Percentiles rank a stretch among this genome's conserved stretches.
Evolutionary conservation across 1,284 basidiomycete genomes (phyloP).

Genomic region (Phaffia rhodozyma): DNA sequence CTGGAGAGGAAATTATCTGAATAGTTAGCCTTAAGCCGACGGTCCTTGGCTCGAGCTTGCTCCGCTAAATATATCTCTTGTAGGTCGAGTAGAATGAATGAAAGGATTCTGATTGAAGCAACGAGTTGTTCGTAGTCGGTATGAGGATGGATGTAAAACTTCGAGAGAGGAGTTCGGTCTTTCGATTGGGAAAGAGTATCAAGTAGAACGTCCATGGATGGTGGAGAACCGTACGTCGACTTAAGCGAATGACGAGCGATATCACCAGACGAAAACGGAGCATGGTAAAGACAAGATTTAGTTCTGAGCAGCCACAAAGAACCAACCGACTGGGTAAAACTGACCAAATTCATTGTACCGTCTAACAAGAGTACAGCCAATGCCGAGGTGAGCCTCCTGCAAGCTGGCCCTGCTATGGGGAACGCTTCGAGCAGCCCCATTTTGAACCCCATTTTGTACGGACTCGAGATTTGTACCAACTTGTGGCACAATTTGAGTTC

Average conservation of each 20-base stretch:
- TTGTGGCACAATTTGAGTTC: constrained; percentile 6
- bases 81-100: constrained; percentile 4
- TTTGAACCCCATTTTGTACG: constrained; percentile 6
- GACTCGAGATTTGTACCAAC: neutral
- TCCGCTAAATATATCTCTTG: neutral
- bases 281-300: neutral
- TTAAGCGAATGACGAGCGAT: neutral
- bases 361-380: neutral
- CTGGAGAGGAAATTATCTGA: too few relatives aligned
- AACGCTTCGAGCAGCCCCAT: constrained; percentile 3
- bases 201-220: neutral
- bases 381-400: neutral
- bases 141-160: neutral
- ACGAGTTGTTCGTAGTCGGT: constrained; percentile 10
- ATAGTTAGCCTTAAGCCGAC: too few relatives aligned
- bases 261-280: neutral
- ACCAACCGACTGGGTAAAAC: neutral
- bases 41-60: neutral
- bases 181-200: neutral
- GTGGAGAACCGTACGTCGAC: neutral
- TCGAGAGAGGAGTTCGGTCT: neutral
- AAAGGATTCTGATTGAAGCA: constrained; percentile 1
- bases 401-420: neutral
- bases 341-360: neutral
- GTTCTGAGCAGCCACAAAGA: neutral